Base-by-base conservation (phyloP, 208 protist genomes). In the Angomonas ambiguus region DNA sequence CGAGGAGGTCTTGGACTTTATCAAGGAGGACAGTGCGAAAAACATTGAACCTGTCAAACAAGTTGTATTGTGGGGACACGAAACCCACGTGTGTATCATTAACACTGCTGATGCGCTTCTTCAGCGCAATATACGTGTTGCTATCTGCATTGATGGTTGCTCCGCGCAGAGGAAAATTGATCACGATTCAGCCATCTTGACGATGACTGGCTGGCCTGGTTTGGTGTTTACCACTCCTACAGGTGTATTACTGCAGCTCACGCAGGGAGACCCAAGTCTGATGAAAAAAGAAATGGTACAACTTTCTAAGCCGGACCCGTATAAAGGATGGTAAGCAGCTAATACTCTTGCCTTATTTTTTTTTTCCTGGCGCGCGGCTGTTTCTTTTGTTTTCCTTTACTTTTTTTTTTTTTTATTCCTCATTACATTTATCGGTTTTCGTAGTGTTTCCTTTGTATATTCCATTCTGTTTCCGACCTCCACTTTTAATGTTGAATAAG, bases 1-100 rank as follows among this genome's bases (percentile, higher is more conserved):
- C 1, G 66, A 72, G 2, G 63, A 77, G 31, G 70, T 89, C 18
- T 34, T 71, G 22, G 31, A 53, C 10, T 66, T 79, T 31, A 76
- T 88, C 35, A 11, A 79, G 41, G 69, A 70, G 22, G 59, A 80
- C 62, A 34, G 51, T 5, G 55, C 45, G 28, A 28, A 49, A 0
- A 73, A 77, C 38, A 60, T 83, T 11, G 57, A 65, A 5, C 76
- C 79, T 6, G 84, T 91, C 67, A 72, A 87, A 68, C 84, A 90
- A 69, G 82, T 71, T 0, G 72, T 94, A 28, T 65, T 94, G 31
- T 90, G 77, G 74, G 88, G 88, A 20, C 64, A 79, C 57, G 88
- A 91, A 66, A 83, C 85, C 31, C 78, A 88, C 32, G 83, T 85
- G 20, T 94, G 88, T 64, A 31, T 94, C 22, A 20, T 87, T 34